Conservation (phyloP, 129 eudicot genomes). For the Ambrosia trifida region DNA sequence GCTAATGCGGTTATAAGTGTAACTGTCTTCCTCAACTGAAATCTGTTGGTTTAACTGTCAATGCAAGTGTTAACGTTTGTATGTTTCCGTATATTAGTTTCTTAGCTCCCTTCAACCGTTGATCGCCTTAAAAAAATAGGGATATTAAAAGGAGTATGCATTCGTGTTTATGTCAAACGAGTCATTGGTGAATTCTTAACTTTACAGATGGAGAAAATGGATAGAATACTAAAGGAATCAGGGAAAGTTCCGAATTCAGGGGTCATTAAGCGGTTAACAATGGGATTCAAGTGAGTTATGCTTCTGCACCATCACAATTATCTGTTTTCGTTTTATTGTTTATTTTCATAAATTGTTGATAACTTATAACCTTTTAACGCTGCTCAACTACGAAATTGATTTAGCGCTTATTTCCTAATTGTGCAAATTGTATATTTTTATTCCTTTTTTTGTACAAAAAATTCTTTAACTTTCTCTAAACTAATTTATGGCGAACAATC, state of each 20-base stretch:
- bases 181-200: slow-evolving; percentile 18
- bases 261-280: slow-evolving; percentile 51
- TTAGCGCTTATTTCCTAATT: neutral
- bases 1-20: neutral
- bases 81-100: neutral
- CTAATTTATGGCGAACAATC: neutral
- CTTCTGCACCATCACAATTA: neutral
- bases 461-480: neutral
- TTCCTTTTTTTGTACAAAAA: neutral
- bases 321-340: neutral
- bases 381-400: neutral
- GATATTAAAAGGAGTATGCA: neutral
- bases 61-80: slow-evolving; percentile 19
- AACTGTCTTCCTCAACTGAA: too few species aligned
- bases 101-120: neutral
- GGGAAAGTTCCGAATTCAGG: slow-evolving; percentile 37
- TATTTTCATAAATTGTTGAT: slow-evolving; percentile 1
- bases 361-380: neutral
- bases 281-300: slow-evolving; percentile 62
- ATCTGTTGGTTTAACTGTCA: neutral
- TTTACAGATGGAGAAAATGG: slow-evolving; percentile 73
- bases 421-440: neutral
- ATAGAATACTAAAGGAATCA: slow-evolving; percentile 44
- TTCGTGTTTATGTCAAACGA: slow-evolving; percentile 8
- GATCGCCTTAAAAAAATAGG: neutral